These are phyloP conservation scores for Penicillium decumbens DNA, from an alignment of 2,329 filamentous ascomycete species.

Conservation along the genomic window DNA sequence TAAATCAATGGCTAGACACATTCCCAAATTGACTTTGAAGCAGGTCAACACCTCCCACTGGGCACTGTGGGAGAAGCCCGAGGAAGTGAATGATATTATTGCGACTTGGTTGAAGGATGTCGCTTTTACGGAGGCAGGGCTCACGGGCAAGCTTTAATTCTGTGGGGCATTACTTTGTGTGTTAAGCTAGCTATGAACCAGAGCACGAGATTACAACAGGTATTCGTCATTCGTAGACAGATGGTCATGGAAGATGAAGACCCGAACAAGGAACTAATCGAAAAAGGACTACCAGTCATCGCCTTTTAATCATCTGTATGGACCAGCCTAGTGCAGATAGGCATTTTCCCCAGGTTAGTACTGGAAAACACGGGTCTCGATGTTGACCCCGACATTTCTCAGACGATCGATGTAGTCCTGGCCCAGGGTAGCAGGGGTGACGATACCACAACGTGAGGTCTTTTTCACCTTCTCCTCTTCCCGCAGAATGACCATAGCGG, in stretches of 20 bases:
- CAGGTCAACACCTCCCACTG: conserved; percentile 73
- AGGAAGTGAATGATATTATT: conserved; percentile 65
- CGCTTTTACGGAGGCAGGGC: conserved; percentile 43
- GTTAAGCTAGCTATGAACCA: too few species aligned
- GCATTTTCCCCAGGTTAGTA: conserved; percentile 12
- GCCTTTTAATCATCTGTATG: background rate
- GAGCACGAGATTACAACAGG: background rate
- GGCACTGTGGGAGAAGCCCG: conserved; percentile 70
- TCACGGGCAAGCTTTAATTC: conserved; percentile 40
- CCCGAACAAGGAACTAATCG: background rate
- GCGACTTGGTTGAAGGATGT: conserved; percentile 62
- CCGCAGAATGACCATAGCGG: conserved; percentile 43
- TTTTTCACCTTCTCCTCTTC: conserved; percentile 41
- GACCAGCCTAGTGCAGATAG: background rate
- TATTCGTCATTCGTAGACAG: background rate
- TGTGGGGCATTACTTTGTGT: background rate
- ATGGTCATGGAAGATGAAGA: background rate
- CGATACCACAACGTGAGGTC: conserved; percentile 43
- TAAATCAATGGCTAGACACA: conserved; percentile 62
- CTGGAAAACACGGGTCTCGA: conserved; percentile 39
- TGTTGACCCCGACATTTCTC: conserved; percentile 40
- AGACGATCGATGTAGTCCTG: conserved; percentile 45
- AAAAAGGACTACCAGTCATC: background rate
- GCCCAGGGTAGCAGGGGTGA: conserved; percentile 48
- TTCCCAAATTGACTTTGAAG: conserved; percentile 60